Percentiles rank a stretch among this genome's conserved stretches.
phyloP scores from a whole-genome alignment of 1,139 yeast species.

The Yamadazyma trypodendri region DNA sequence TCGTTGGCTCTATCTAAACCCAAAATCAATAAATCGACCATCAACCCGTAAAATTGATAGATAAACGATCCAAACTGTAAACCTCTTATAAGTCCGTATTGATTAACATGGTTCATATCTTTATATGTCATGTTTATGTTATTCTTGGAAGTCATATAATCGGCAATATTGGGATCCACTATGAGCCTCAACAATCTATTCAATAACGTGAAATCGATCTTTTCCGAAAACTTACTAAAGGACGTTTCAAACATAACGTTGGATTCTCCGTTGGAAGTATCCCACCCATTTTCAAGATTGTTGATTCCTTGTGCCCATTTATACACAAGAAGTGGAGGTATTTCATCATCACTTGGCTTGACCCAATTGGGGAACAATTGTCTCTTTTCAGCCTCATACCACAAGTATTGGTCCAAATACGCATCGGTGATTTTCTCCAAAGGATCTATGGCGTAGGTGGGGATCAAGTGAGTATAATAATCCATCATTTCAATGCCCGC shows the following conservation, averaged over 20 bases:
- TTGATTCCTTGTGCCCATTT: conserved; percentile 97
- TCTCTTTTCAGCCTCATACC: conserved; percentile 93
- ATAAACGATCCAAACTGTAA: conserved; percentile 88
- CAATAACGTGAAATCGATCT: conserved; percentile 81
- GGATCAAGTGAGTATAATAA: conserved; percentile 77
- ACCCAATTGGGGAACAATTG: conserved; percentile 93
- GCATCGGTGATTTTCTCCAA: conserved; percentile 96
- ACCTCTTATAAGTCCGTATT: conserved; percentile 84
- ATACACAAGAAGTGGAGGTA: conserved; percentile 87
- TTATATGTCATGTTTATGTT: conserved; percentile 80
- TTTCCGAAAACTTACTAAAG: conserved; percentile 71
- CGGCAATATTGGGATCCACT: conserved; percentile 90
- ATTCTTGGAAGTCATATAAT: conserved; percentile 89
- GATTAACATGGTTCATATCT: conserved; percentile 93
- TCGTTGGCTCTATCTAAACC: conserved; percentile 89
- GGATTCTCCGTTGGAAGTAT: conserved; percentile 67
- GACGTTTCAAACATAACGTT: conserved; percentile 83
- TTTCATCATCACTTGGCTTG: conserved; percentile 91
- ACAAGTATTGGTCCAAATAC: conserved; percentile 88
- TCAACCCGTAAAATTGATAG: conserved; percentile 85
- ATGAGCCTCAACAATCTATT: conserved; percentile 78
- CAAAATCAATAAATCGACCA: conserved; percentile 74
- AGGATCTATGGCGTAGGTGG: conserved; percentile 87
- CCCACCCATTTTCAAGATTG: conserved; percentile 78
- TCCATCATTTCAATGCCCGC: conserved; percentile 91